Conservation (phyloP, 345 rosid species). For the Iberis pinnata region DNA sequence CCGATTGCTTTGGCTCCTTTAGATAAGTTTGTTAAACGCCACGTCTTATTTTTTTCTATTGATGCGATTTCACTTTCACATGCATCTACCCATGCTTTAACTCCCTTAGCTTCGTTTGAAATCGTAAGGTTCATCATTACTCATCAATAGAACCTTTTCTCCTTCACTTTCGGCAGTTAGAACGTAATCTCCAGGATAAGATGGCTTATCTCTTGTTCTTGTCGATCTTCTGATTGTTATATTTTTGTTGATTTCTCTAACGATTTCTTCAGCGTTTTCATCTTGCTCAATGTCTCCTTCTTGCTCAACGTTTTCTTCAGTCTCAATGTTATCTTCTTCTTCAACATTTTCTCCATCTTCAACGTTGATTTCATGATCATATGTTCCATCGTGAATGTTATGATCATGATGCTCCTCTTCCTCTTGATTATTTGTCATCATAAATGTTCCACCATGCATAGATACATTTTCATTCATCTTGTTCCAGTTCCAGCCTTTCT, state of each 20-base stretch:
- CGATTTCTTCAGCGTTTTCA: not conserved
- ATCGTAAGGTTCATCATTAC: not conserved
- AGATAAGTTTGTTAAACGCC: not conserved
- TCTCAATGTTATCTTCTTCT: no score
- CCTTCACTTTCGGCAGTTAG: not conserved
- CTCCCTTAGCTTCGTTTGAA: not conserved
- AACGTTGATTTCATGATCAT: no score
- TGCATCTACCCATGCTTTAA: not conserved
- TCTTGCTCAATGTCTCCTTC: no score
- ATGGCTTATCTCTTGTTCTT: not conserved
- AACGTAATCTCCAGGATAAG: not conserved
- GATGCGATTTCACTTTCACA: not conserved
- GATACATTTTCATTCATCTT: not conserved
- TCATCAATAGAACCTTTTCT: not conserved
- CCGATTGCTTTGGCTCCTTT: not conserved
- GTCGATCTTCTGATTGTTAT: not conserved
- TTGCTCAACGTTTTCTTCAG: no score
- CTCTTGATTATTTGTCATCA: no score
- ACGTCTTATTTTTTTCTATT: not conserved
- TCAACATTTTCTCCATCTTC: no score
- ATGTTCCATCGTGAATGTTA: no score
- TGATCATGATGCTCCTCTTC: no score
- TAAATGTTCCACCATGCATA: no score
- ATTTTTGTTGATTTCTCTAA: not conserved
- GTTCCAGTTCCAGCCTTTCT: not conserved